Evolutionary conservation across 2,329 filamentous ascomycete genomes (phyloP).

Genomic region (Colletotrichum neosansevieriae): DNA sequence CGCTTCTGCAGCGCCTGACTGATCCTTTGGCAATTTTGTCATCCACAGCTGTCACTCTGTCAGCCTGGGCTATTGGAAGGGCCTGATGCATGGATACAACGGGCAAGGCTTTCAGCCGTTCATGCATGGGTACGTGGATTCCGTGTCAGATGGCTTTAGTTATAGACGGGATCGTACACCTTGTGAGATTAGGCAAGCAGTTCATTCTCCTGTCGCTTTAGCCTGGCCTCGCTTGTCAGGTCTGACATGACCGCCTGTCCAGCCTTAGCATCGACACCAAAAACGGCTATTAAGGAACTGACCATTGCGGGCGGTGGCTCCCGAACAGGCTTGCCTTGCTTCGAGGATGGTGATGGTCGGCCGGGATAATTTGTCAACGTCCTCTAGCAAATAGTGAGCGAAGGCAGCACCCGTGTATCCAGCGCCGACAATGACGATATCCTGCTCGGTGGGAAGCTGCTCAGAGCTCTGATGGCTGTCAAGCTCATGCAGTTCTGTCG

Average conservation of each 20-base stretch:
- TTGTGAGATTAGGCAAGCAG: constrained; percentile 7
- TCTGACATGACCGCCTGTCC: constrained; percentile 35
- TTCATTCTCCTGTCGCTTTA: constrained; percentile 35
- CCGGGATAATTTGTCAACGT: not conserved
- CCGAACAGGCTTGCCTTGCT: constrained; percentile 38
- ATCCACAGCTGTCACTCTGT: not conserved
- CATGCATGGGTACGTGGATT: not conserved
- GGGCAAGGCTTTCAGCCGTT: not conserved
- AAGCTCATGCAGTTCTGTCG: constrained; percentile 28
- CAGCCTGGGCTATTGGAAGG: not conserved
- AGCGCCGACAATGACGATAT: constrained; percentile 40
- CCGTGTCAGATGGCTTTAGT: not conserved
- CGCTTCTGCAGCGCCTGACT: not conserved
- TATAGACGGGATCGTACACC: not conserved
- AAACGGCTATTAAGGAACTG: too few species aligned
- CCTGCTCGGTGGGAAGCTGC: constrained; percentile 27
- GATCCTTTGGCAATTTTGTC: not conserved
- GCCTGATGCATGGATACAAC: not conserved
- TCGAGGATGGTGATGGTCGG: constrained; percentile 36
- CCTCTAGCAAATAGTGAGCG: constrained; percentile 27
- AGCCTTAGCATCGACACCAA: not conserved
- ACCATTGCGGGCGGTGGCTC: constrained; percentile 39
- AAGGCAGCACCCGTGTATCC: constrained; percentile 34
- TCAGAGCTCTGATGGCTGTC: constrained; percentile 37
- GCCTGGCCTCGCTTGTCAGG: constrained; percentile 46